phyloP scores from a whole-genome alignment of 139 green algal species.

The Monoraphidium neglectum region DNA sequence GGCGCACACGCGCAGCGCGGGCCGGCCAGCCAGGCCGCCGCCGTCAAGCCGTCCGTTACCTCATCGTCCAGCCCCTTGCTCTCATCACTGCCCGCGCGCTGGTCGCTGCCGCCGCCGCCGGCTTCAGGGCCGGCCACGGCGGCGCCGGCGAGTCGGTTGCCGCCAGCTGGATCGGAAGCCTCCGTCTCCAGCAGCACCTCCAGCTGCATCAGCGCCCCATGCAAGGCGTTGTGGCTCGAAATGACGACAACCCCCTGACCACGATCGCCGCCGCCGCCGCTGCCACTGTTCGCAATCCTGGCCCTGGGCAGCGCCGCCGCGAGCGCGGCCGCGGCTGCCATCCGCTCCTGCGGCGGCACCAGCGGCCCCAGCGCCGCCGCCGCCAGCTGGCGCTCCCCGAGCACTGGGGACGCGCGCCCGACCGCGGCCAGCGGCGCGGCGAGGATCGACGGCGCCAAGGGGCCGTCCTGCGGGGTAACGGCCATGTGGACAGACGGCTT shows the following conservation, averaged over 20 bases:
- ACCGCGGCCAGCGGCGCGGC: constrained; percentile 48
- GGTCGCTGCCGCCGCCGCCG: background rate
- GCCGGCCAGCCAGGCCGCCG: constrained; percentile 13
- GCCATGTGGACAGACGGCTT: constrained; percentile 29
- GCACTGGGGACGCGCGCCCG: constrained; percentile 45
- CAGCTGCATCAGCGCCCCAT: constrained; percentile 69
- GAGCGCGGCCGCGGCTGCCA: constrained; percentile 6
- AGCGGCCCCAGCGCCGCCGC: constrained; percentile 69
- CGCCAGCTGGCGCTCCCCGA: constrained; percentile 73
- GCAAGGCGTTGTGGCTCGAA: constrained; percentile 42
- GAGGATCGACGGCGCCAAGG: constrained; percentile 64
- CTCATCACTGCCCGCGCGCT: background rate
- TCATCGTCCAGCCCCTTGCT: background rate
- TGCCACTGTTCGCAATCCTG: constrained; percentile 1
- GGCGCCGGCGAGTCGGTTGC: background rate
- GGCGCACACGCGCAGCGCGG: constrained; percentile 6
- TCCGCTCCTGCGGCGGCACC: constrained; percentile 47
- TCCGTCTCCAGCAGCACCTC: constrained; percentile 41
- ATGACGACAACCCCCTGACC: background rate
- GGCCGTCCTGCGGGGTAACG: background rate
- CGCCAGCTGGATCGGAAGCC: background rate
- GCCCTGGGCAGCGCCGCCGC: constrained; percentile 21
- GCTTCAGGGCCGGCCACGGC: background rate
- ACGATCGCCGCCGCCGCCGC: background rate
- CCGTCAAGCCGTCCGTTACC: constrained; percentile 21